A percentile compares a stretch with the other conserved stretches of the same genome.
These are phyloP conservation scores for Ogataea siamensis DNA, from an alignment of 805 yeast species.

Conservation along the genomic window DNA sequence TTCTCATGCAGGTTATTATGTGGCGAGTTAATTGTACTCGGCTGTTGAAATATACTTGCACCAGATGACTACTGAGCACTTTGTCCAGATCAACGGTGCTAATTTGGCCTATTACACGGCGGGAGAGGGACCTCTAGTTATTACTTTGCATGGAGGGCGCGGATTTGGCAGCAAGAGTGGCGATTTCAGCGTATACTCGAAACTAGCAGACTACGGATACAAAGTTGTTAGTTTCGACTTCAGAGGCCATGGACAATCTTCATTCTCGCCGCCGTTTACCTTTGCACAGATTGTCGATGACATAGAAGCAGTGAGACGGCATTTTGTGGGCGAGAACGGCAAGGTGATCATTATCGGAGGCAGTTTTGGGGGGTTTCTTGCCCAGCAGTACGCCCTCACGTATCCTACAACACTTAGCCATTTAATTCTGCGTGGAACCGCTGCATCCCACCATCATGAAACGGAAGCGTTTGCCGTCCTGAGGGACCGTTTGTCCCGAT, in stretches of 20 bases:
- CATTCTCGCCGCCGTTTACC: slow-evolving; percentile 24
- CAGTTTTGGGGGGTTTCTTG: slow-evolving; percentile 28
- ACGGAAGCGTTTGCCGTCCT: slow-evolving; percentile 18
- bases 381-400: slow-evolving; percentile 27
- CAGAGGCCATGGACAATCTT: slow-evolving; percentile 26
- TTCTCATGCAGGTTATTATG: slow-evolving; percentile 6
- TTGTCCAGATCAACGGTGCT: slow-evolving; percentile 18
- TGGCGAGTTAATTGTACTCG: background rate
- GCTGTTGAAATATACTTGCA: no score
- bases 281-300: slow-evolving; percentile 26
- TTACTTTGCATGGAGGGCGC: slow-evolving; percentile 29
- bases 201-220: slow-evolving; percentile 21
- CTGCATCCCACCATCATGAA: slow-evolving; percentile 27
- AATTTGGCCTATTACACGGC: slow-evolving; percentile 20
- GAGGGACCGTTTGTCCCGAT: slow-evolving; percentile 13
- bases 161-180: slow-evolving; percentile 25
- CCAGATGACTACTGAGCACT: slow-evolving; percentile 8
- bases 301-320: slow-evolving; percentile 20
- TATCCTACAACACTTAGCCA: slow-evolving; percentile 18
- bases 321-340: slow-evolving; percentile 14
- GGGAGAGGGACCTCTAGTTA: slow-evolving; percentile 18
- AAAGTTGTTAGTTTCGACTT: slow-evolving; percentile 27
- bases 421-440: slow-evolving; percentile 26
- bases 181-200: slow-evolving; percentile 24
- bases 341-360: slow-evolving; percentile 26